Base-by-base conservation (phyloP, 805 yeast species). In the Spathaspora boniae region DNA sequence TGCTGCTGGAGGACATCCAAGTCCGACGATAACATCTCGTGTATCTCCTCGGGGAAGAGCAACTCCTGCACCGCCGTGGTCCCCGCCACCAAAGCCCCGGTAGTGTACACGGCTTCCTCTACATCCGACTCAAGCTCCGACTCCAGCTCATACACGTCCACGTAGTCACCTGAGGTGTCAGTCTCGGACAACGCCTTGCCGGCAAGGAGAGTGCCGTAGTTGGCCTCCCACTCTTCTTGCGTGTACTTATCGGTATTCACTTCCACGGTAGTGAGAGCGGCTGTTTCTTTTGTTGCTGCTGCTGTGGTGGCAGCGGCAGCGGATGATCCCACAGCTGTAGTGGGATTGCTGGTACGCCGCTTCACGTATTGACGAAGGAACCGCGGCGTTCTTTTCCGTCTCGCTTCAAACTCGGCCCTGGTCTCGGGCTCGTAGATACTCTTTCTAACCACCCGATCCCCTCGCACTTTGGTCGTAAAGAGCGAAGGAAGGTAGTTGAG, bases 121-220 rank as follows among this genome's bases (percentile, higher is more conserved):
- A 37, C 27, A 12, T 41, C 44, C 11, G 43, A 29, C 29, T 47
- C 48, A 21, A 38, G 37, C 16, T 44, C 53, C 9, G 42, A 39
- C 1, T 47, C 58, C 7, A 40, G 37, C 4, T 8, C 9, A 20
- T 29, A 17, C 9, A 27, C 38, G 6, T 43, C 52, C 29, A 54
- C 56, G 12, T 49, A 62, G 29, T 65, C 68, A 7, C 45, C 44
- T 5, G 63, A 60, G 26, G 50, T 54, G 37, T 70, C 75, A 15
- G 53, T 43, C 17, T 69, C 75, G 12, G 70, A 58, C 4, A 64
- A 45, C 26, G 42, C 47, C 6, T 49, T 53, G n/a, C 41, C 54
- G 34, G 24, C 37, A 23, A 70, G 43, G 5, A 66, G 41, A 4
- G 42, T 36, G 20, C 47, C 41, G 36, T 59, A 59, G 16, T 54